Percentiles rank a stretch among this genome's conserved stretches.
Evolutionary conservation across 2,329 filamentous ascomycete genomes (phyloP).

Genomic region (Exophiala xenobiotica): DNA sequence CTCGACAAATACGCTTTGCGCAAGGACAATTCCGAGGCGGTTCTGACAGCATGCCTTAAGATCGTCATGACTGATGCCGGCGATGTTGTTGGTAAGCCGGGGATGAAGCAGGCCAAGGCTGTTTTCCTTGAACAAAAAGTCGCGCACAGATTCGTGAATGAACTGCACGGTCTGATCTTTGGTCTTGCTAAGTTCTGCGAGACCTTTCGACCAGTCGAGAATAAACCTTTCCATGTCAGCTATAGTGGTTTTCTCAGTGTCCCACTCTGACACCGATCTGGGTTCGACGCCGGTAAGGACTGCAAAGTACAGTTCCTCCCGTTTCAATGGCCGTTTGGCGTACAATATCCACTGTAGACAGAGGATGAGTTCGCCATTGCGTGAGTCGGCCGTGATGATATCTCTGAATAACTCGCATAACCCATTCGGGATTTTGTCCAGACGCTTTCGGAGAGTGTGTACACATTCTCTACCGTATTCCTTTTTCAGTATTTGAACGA

Average conservation of each 20-base stretch:
- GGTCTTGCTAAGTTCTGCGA: conserved; percentile 36
- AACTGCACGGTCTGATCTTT: conserved; percentile 46
- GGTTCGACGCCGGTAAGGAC: conserved; percentile 34
- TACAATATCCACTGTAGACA: conserved; percentile 23
- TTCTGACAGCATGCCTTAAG: conserved; percentile 47
- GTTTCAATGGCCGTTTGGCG: conserved; percentile 40
- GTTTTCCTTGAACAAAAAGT: conserved; percentile 43
- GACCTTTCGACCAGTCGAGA: conserved; percentile 50
- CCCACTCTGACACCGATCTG: conserved; percentile 27
- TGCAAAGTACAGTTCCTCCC: conserved; percentile 45
- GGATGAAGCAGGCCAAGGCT: conserved; percentile 37
- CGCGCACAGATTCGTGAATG: conserved; percentile 43
- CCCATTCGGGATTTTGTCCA: conserved; percentile 42
- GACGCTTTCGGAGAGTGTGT: conserved; percentile 33
- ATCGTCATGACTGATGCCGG: conserved; percentile 42
- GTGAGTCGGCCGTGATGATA: conserved; percentile 50
- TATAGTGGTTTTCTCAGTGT: conserved; percentile 25
- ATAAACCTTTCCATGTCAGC: conserved; percentile 39
- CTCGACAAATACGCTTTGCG: too few species aligned
- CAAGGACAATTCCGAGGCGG: conserved; percentile 39
- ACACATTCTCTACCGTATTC: conserved; percentile 38
- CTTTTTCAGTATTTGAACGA: conserved; percentile 48
- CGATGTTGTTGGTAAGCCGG: conserved; percentile 35
- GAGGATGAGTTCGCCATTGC: conserved; percentile 45
- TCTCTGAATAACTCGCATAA: conserved; percentile 53